A percentile compares a stretch with the other conserved stretches of the same genome.
phyloP scores from a whole-genome alignment of 768 basidiomycete genomes.

The Pilatotrama ljubarskyi region DNA sequence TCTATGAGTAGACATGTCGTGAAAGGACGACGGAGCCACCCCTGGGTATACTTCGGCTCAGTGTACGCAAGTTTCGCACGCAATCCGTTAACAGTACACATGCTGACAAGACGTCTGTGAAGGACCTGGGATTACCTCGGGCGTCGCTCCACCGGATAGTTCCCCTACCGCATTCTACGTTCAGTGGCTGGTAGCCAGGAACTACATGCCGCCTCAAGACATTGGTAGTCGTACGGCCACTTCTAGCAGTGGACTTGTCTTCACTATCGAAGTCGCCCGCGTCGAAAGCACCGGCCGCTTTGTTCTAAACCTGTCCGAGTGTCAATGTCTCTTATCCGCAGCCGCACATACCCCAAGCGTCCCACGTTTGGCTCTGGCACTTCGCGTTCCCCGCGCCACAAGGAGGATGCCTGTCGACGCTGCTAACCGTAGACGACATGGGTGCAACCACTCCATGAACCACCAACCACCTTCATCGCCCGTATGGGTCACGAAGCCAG shows the following conservation, averaged over 20 bases:
- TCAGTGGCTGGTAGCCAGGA: not conserved
- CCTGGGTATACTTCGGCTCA: slow-evolving; percentile 4
- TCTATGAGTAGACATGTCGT: not conserved
- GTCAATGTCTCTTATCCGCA: not conserved
- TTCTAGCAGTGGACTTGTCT: not conserved
- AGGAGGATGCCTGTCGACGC: no score
- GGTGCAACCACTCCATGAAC: not conserved
- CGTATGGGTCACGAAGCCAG: not conserved
- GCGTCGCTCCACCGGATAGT: not conserved
- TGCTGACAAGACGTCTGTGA: not conserved
- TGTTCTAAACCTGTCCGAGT: no score
- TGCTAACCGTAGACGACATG: no score
- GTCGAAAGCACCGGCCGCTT: not conserved
- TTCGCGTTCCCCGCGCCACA: no score
- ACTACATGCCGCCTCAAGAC: not conserved
- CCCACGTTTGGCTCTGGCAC: no score
- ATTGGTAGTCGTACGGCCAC: not conserved
- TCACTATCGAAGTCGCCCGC: not conserved
- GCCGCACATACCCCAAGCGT: not conserved
- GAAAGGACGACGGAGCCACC: not conserved
- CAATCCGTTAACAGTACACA: not conserved
- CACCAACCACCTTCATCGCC: not conserved
- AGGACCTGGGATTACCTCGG: not conserved
- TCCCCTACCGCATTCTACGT: not conserved
- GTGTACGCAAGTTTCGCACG: not conserved